Base-by-base conservation (phyloP, 306 rosid genomes). In the Betula pendula region DNA sequence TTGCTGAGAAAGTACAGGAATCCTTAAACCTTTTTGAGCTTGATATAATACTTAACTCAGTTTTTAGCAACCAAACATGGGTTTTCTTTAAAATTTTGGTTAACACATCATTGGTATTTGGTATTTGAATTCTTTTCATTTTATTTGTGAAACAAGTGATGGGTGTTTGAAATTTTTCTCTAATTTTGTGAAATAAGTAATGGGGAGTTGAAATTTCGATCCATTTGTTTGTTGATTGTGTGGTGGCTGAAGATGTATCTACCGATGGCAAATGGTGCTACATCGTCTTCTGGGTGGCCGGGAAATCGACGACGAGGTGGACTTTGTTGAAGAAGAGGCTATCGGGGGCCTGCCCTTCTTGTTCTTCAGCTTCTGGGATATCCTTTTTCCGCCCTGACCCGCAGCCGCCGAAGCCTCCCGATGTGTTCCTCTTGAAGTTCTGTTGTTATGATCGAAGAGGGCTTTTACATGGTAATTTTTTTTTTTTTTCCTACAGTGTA, bases 221-320 rank as follows among this genome's bases (percentile, higher is more conserved):
- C 73, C 13, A 13, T 56, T 17, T 52, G 13, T 73, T 40, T 45
- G 15, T 70, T 51, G 27, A 71, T 73, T 84, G 0, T 73, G 53
- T 31, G 71, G 53, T 31, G 71, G 27, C 68, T 88, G 88, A 80
- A 95, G 99, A 95, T 70, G 86, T 95, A 12, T 88, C 97, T 6
- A 95, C 99, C 22, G 99, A 95, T 81, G 99, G 99, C 43, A 95
- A 88, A 76, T 95, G 99, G 99, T 95, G 99, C 82, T 95, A 85
- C 84, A 11, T 95, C 68, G 94, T 95, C 74, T 86, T 95, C 75
- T 92, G 97, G 99, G 97, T 95, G 78, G 67, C 84, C 66, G 97
- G 96, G 55, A 89, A 82, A 25, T 74, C 92, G 14, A 84, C 78
- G 72, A 95, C 99, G 27, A 86, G 90, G 85, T 95, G 99, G 99